phyloP scores from a whole-genome alignment of 1,139 yeast species.

The Petasospora fabianii region DNA sequence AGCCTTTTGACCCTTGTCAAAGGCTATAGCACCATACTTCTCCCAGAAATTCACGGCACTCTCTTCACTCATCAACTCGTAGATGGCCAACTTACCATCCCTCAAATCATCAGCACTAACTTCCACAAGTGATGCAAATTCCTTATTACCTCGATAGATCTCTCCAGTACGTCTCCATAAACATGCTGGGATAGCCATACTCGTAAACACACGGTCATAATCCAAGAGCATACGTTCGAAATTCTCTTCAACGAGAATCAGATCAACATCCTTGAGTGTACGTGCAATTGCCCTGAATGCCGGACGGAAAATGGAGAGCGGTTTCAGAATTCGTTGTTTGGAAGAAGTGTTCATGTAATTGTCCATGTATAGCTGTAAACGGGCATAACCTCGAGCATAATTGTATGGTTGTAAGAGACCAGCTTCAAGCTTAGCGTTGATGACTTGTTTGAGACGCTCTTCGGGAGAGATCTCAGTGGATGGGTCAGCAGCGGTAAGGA shows the following conservation, averaged over 20 bases:
- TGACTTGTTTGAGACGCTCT: slow-evolving; percentile 90
- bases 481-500: slow-evolving; percentile 96
- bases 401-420: slow-evolving; percentile 91
- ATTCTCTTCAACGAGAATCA: slow-evolving; percentile 88
- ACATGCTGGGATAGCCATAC: slow-evolving; percentile 98
- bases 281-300: slow-evolving; percentile 93
- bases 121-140: slow-evolving; percentile 93
- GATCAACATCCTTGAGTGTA: slow-evolving; percentile 85
- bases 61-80: slow-evolving; percentile 93
- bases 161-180: slow-evolving; percentile 98
- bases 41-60: slow-evolving; percentile 99
- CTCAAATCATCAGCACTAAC: slow-evolving; percentile 87
- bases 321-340: slow-evolving; percentile 83
- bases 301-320: slow-evolving; percentile 83
- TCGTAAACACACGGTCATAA: slow-evolving; percentile 92
- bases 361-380: slow-evolving; percentile 89
- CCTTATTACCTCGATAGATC: slow-evolving; percentile 91
- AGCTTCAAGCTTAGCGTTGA: slow-evolving; percentile 91
- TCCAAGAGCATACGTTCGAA: slow-evolving; percentile 92
- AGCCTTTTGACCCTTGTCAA: slow-evolving; percentile 94
- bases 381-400: slow-evolving; percentile 90
- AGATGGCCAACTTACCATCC: slow-evolving; percentile 89
- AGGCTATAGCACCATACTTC: slow-evolving; percentile 93
- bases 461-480: slow-evolving; percentile 93
- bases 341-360: slow-evolving; percentile 85